Percentiles rank a stretch among this genome's conserved stretches.
Evolutionary conservation across 768 basidiomycete genomes (phyloP).

Genomic region (Suillus lakei): DNA sequence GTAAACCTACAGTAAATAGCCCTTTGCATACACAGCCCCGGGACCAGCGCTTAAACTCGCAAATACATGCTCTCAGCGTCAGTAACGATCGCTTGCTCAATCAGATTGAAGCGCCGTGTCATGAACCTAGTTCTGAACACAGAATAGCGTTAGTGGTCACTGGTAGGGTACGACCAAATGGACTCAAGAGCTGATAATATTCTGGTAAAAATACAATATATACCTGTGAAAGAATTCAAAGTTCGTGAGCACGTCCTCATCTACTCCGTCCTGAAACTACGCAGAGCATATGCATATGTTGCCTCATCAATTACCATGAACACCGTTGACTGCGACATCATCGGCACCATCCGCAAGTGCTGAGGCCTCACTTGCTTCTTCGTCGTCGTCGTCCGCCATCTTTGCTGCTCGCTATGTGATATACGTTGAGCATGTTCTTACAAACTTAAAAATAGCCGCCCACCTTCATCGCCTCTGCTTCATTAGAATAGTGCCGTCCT

Average conservation of each 20-base stretch:
- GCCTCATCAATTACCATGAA: conserved; percentile 19
- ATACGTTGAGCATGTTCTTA: background rate
- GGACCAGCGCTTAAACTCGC: too few relatives aligned
- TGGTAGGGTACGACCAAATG: background rate
- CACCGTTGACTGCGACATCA: conserved; percentile 25
- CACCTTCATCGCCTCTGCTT: conserved; percentile 94
- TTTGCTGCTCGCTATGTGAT: conserved; percentile 60
- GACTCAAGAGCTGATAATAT: conserved; percentile 7
- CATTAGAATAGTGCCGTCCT: conserved; percentile 87
- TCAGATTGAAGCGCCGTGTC: background rate
- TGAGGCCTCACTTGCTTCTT: conserved; percentile 23
- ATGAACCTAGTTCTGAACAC: background rate
- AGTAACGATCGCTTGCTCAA: background rate
- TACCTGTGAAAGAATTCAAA: conserved; percentile 1
- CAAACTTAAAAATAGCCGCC: conserved; percentile 9
- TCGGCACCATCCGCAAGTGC: background rate
- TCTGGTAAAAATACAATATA: conserved; percentile 10
- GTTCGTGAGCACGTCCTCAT: conserved; percentile 4
- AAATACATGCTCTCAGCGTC: background rate
- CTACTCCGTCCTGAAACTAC: background rate
- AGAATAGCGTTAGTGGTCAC: background rate
- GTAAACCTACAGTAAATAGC: too few relatives aligned
- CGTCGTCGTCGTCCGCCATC: conserved; percentile 58
- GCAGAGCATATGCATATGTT: background rate
- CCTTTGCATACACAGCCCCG: background rate